Conservation (phyloP, 2,329 filamentous ascomycete species). For the Botrytis fragariae region DNA sequence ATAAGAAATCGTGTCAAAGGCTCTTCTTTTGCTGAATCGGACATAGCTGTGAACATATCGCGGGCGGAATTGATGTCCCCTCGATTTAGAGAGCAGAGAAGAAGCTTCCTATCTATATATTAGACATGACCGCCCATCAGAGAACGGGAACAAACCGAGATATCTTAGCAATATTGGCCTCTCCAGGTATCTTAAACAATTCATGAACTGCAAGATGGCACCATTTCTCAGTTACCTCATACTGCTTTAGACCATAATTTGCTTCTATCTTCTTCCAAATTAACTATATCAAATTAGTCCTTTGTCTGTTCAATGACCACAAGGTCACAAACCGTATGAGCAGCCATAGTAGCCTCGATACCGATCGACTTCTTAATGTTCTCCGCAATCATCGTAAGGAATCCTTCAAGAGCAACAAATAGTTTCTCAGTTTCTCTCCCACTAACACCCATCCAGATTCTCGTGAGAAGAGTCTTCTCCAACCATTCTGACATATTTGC, state of each 20-base stretch:
- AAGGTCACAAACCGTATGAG: slow-evolving; percentile 56
- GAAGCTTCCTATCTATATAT: slow-evolving; percentile 58
- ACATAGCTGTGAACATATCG: slow-evolving; percentile 57
- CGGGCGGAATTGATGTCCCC: slow-evolving; percentile 55
- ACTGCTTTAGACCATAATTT: slow-evolving; percentile 51
- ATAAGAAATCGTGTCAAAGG: slow-evolving; percentile 69
- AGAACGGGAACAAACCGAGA: slow-evolving; percentile 49
- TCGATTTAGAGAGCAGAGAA: slow-evolving; percentile 64
- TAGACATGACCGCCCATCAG: background rate
- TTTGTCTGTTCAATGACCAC: background rate
- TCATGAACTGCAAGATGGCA: slow-evolving; percentile 66
- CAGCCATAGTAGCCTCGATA: slow-evolving; percentile 61
- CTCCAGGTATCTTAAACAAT: slow-evolving; percentile 64
- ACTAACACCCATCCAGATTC: slow-evolving; percentile 62
- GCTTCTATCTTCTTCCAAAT: slow-evolving; percentile 78
- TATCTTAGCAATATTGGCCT: slow-evolving; percentile 66
- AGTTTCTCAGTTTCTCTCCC: slow-evolving; percentile 41
- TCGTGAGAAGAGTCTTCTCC: slow-evolving; percentile 65
- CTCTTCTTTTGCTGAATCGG: slow-evolving; percentile 55
- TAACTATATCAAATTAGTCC: slow-evolving; percentile 50
- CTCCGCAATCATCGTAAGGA: slow-evolving; percentile 48
- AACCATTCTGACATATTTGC: slow-evolving; percentile 57
- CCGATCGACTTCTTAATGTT: slow-evolving; percentile 50
- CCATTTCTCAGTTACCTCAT: slow-evolving; percentile 62
- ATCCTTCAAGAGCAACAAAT: slow-evolving; percentile 42